Percentiles rank a stretch among this genome's conserved stretches.
Evolutionary conservation across 2,329 filamentous ascomycete genomes (phyloP).

Genomic region (Penicillium sp.): DNA sequence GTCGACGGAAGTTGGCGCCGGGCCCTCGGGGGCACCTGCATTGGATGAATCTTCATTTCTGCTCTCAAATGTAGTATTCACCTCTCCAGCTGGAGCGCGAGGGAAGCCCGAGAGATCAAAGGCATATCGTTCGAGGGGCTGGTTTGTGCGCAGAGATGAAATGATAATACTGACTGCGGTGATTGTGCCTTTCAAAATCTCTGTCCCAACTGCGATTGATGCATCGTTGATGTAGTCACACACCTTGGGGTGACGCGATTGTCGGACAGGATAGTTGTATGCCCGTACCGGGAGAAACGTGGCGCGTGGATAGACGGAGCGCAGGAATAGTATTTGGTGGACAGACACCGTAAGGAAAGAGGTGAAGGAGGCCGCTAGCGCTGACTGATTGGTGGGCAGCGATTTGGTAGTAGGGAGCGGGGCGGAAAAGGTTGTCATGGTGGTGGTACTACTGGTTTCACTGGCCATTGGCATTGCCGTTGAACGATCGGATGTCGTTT

Average conservation of each 20-base stretch:
- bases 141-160: slow-evolving; percentile 57
- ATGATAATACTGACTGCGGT: slow-evolving; percentile 63
- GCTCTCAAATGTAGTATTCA: slow-evolving; percentile 59
- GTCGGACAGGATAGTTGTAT: slow-evolving; percentile 83
- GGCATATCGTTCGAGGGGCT: slow-evolving; percentile 64
- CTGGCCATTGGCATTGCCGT: slow-evolving; percentile 50
- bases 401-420: slow-evolving; percentile 49
- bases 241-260: slow-evolving; percentile 83
- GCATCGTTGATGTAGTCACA: slow-evolving; percentile 87
- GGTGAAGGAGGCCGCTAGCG: slow-evolving; percentile 72
- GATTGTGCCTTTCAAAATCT: slow-evolving; percentile 68
- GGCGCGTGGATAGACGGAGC: slow-evolving; percentile 74
- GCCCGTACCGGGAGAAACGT: slow-evolving; percentile 81
- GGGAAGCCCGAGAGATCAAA: slow-evolving; percentile 66
- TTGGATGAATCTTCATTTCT: slow-evolving; percentile 44
- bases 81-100: slow-evolving; percentile 53
- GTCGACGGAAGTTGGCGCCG: slow-evolving; percentile 45
- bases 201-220: slow-evolving; percentile 71
- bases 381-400: slow-evolving; percentile 58
- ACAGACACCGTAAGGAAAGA: slow-evolving; percentile 82
- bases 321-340: slow-evolving; percentile 85
- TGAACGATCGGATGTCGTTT: slow-evolving; percentile 41
- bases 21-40: slow-evolving; percentile 36
- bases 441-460: slow-evolving; percentile 49
- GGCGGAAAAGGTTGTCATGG: slow-evolving; percentile 49